A percentile compares a stretch with the other conserved stretches of the same genome.
Conservation (phyloP, 2,329 filamentous ascomycete species). For the Delphinella strobiligena region DNA sequence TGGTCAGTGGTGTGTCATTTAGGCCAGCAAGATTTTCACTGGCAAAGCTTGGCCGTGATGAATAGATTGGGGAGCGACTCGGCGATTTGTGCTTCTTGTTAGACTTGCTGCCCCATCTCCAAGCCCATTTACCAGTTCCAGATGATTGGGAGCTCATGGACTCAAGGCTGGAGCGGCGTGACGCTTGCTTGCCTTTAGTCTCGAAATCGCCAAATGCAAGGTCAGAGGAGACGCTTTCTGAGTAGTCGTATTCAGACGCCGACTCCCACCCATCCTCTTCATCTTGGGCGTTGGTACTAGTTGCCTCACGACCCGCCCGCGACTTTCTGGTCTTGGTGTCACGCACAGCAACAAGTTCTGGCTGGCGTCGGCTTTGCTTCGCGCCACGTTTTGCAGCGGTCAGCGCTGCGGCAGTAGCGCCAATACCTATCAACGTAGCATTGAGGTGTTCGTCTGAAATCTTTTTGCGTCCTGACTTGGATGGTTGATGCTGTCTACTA, state of each 20-base stretch:
- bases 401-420: slow-evolving; percentile 37
- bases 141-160: slow-evolving; percentile 43
- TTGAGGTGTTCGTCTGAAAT: slow-evolving; percentile 35
- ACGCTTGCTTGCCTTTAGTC: slow-evolving; percentile 21
- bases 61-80: not conserved
- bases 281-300: slow-evolving; percentile 13
- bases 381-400: slow-evolving; percentile 27
- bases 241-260: slow-evolving; percentile 42
- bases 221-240: slow-evolving; percentile 43
- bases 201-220: slow-evolving; percentile 48
- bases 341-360: slow-evolving; percentile 24
- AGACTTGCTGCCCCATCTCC: slow-evolving; percentile 45
- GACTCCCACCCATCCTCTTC: slow-evolving; percentile 49
- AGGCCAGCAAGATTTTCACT: no score
- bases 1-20: not conserved
- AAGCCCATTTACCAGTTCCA: slow-evolving; percentile 45
- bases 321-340: slow-evolving; percentile 16
- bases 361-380: slow-evolving; percentile 15
- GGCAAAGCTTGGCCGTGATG: not conserved
- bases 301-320: slow-evolving; percentile 12
- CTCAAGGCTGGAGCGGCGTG: slow-evolving; percentile 34
- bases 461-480: slow-evolving; percentile 10
- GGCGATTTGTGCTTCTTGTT: slow-evolving; percentile 21
- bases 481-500: slow-evolving; percentile 12
- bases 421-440: slow-evolving; percentile 33